A percentile compares a stretch with the other conserved stretches of the same genome.
These are phyloP conservation scores for Leccinum disarticulatum DNA, from an alignment of 768 basidiomycete species.

Conservation along the genomic window DNA sequence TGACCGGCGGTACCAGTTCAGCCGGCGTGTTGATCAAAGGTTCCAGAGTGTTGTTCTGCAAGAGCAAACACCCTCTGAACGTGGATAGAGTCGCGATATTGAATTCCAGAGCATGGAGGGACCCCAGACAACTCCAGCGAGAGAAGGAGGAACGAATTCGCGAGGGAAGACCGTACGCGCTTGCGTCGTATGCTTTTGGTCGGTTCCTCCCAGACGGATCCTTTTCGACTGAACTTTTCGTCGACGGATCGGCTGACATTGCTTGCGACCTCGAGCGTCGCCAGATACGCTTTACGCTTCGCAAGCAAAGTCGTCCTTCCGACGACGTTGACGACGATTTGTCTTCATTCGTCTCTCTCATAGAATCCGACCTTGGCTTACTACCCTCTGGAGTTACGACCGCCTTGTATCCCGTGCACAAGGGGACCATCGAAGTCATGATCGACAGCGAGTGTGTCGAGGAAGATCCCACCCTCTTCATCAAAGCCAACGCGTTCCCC, in stretches of 20 bases:
- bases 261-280: conserved; percentile 38
- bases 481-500: conserved; percentile 35
- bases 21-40: conserved; percentile 31
- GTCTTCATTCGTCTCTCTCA: neutral
- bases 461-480: conserved; percentile 27
- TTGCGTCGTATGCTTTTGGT: conserved; percentile 34
- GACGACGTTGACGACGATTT: neutral
- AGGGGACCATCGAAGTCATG: conserved; percentile 22
- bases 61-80: conserved; percentile 25
- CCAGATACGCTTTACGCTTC: conserved; percentile 32
- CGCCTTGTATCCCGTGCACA: conserved; percentile 24
- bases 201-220: conserved; percentile 35
- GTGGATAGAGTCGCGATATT: conserved; percentile 24
- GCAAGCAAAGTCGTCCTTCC: conserved; percentile 24
- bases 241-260: conserved; percentile 29
- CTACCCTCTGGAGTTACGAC: neutral
- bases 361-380: neutral
- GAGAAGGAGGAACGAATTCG: conserved; percentile 26
- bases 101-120: conserved; percentile 29
- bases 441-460: conserved; percentile 7
- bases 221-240: conserved; percentile 34
- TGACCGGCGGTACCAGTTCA: neutral
- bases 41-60: conserved; percentile 16
- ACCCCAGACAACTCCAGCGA: conserved; percentile 26
- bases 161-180: conserved; percentile 22